phyloP scores from a whole-genome alignment of 345 rosid genomes.

The Alliaria petiolata region DNA sequence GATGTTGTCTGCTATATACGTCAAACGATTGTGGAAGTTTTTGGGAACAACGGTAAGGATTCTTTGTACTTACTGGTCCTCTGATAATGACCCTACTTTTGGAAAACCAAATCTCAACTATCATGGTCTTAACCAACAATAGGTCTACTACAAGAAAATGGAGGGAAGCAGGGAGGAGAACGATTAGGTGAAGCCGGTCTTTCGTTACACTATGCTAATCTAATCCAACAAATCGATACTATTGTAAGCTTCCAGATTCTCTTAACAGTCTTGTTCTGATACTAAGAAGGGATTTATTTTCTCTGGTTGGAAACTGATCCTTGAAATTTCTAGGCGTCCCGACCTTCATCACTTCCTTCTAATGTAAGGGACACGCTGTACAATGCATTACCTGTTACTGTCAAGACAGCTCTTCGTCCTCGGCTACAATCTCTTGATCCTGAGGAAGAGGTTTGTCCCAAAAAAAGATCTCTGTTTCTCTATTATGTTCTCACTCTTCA shows the following conservation, averaged over 20 bases:
- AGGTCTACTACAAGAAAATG: slow-evolving; percentile 18
- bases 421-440: slow-evolving; percentile 42
- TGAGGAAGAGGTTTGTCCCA: slow-evolving; percentile 70
- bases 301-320: slow-evolving; percentile 12
- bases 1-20: slow-evolving; percentile 59
- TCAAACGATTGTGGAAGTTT: slow-evolving; percentile 61
- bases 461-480: not conserved
- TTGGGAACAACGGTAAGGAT: slow-evolving; percentile 54
- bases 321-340: slow-evolving; percentile 51
- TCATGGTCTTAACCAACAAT: slow-evolving; percentile 27
- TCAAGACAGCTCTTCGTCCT: slow-evolving; percentile 62
- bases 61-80: not conserved
- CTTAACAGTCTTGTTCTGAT: not conserved
- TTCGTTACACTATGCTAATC: slow-evolving; percentile 87
- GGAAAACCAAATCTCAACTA: not conserved
- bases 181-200: slow-evolving; percentile 81
- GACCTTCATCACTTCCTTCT: slow-evolving; percentile 66
- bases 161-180: slow-evolving; percentile 32
- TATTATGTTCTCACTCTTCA: not conserved
- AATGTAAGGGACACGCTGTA: slow-evolving; percentile 67
- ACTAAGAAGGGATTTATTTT: not conserved
- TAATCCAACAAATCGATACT: slow-evolving; percentile 81
- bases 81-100: not conserved
- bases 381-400: slow-evolving; percentile 54
- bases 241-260: slow-evolving; percentile 51